A percentile compares a stretch with the other conserved stretches of the same genome.
Conservation (phyloP, 2,329 filamentous ascomycete species). For the Thyridium curvatum region DNA sequence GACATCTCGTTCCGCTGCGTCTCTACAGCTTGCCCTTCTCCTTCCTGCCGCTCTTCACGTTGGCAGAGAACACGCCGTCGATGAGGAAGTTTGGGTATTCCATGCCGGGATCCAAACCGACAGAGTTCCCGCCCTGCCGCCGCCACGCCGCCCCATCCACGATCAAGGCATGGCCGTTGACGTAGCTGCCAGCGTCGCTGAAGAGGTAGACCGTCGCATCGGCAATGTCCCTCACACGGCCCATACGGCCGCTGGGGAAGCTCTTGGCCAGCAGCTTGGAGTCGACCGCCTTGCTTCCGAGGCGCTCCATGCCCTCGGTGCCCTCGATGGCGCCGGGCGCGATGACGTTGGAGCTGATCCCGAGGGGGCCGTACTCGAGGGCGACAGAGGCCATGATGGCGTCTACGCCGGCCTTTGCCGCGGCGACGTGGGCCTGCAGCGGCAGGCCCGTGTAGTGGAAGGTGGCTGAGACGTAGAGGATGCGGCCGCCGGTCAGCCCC, state of each 20-base stretch:
- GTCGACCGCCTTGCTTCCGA: slow-evolving; percentile 36
- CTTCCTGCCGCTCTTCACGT: slow-evolving; percentile 31
- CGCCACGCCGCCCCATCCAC: slow-evolving; percentile 60
- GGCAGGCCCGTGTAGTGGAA: slow-evolving; percentile 86
- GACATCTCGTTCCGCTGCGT: too few species aligned
- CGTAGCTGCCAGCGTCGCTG: slow-evolving; percentile 76
- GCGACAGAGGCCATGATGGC: slow-evolving; percentile 73
- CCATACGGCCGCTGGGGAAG: slow-evolving; percentile 71
- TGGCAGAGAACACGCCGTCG: slow-evolving; percentile 28
- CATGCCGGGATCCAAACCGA: slow-evolving; percentile 42
- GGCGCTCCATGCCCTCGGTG: slow-evolving; percentile 73
- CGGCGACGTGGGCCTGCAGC: slow-evolving; percentile 82
- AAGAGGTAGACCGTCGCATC: slow-evolving; percentile 90
- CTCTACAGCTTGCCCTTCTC: slow-evolving; percentile 13
- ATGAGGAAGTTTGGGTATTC: slow-evolving; percentile 46
- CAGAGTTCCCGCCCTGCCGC: slow-evolving; percentile 34
- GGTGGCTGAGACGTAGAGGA: slow-evolving; percentile 85
- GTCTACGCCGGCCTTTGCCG: slow-evolving; percentile 88
- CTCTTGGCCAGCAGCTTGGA: slow-evolving; percentile 25
- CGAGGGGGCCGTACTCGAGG: slow-evolving; percentile 84
- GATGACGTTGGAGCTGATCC: slow-evolving; percentile 83
- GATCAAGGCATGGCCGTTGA: slow-evolving; percentile 77
- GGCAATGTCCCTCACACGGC: slow-evolving; percentile 79
- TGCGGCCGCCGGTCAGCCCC: slow-evolving; percentile 69
- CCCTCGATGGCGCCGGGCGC: slow-evolving; percentile 79